phyloP scores from a whole-genome alignment of 768 basidiomycete genomes.

The Lactarius tabidus region DNA sequence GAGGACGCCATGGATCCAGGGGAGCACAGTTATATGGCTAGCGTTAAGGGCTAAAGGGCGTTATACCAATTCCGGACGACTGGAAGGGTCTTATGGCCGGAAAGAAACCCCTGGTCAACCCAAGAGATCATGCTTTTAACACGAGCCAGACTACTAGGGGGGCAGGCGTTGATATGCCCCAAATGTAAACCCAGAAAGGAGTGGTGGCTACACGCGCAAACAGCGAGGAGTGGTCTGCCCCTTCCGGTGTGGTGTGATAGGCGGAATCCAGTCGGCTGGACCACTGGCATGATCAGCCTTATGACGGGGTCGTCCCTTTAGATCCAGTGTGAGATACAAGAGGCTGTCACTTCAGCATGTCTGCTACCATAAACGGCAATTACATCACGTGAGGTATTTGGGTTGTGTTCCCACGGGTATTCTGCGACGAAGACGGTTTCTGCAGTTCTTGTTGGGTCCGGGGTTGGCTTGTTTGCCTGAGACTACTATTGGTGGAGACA shows the following conservation, averaged over 20 bases:
- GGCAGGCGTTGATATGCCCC: slow-evolving; percentile 16
- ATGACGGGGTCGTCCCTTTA: slow-evolving; percentile 8
- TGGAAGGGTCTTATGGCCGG: slow-evolving; percentile 22
- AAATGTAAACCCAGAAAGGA: slow-evolving; percentile 19
- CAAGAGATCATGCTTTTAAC: slow-evolving; percentile 22
- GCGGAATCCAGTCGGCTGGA: slow-evolving; percentile 12
- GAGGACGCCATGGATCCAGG: slow-evolving; percentile 19
- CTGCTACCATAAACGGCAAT: neutral
- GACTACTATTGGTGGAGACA: slow-evolving; percentile 1
- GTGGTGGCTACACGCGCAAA: slow-evolving; percentile 18
- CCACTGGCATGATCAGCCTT: slow-evolving; percentile 1
- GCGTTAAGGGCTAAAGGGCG: slow-evolving; percentile 17
- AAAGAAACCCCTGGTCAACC: slow-evolving; percentile 6
- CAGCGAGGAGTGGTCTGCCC: slow-evolving; percentile 19
- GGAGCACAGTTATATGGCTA: slow-evolving; percentile 1
- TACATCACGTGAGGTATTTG: neutral
- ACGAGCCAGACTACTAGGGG: slow-evolving; percentile 22
- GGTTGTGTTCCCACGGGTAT: neutral
- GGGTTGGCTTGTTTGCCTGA: neutral
- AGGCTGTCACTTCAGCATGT: neutral
- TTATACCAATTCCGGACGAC: neutral
- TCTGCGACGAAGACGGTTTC: neutral
- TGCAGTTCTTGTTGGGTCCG: neutral
- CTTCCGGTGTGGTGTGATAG: slow-evolving; percentile 11
- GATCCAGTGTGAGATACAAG: slow-evolving; percentile 9